phyloP scores from a whole-genome alignment of 306 rosid genomes.

The Arachis hypogaea region DNA sequence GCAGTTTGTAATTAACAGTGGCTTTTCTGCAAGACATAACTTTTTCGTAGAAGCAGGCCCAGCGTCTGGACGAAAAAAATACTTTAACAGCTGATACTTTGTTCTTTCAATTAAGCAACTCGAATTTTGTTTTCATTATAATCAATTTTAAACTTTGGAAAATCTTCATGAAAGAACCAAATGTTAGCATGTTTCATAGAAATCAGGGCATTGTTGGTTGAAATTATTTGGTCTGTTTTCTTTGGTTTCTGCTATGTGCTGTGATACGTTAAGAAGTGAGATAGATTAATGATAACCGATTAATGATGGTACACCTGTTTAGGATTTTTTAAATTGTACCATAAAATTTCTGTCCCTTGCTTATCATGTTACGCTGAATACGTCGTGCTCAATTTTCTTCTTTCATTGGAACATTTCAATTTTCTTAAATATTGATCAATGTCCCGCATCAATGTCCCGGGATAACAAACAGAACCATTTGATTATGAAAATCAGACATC shows the following conservation, averaged over 20 bases:
- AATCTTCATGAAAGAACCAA: neutral
- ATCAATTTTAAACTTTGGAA: too few species aligned
- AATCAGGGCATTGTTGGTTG: too few species aligned
- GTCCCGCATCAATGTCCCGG: slow-evolving; percentile 10
- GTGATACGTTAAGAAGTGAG: neutral
- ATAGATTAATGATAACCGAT: neutral
- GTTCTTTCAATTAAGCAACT: neutral
- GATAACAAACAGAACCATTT: slow-evolving; percentile 10
- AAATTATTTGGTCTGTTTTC: neutral
- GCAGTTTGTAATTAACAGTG: neutral
- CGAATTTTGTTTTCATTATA: too few species aligned
- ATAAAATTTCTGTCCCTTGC: slow-evolving; percentile 1
- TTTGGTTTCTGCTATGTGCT: neutral
- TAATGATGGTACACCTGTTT: neutral
- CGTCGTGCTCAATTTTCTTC: neutral
- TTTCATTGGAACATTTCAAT: neutral
- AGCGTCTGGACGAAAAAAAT: too few species aligned
- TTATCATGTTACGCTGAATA: neutral
- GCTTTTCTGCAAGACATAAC: neutral
- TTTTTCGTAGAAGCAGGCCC: neutral
- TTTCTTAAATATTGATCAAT: slow-evolving; percentile 11
- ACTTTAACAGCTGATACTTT: neutral
- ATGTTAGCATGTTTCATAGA: too few species aligned
- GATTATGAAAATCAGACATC: slow-evolving; percentile 30
- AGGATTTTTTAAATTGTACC: slow-evolving; percentile 4